Conservation (phyloP, 2,329 filamentous ascomycete species). For the Parastagonospora nodorum region DNA sequence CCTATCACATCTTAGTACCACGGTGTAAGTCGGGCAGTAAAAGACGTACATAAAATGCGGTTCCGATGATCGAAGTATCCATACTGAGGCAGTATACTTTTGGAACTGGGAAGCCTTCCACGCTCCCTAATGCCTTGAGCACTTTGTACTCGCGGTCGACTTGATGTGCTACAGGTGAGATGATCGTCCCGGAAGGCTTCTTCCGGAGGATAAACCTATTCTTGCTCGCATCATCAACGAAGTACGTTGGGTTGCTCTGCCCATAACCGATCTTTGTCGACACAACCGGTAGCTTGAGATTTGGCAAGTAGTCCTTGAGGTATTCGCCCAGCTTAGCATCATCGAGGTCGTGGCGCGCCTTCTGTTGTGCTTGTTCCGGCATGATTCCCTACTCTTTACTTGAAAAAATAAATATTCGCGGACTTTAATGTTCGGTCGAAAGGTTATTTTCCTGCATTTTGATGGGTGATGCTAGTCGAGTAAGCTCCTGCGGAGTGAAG, state of each 20-base stretch:
- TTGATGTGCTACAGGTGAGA: conserved; percentile 91
- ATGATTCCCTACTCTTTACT: conserved; percentile 5
- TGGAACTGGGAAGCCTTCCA: conserved; percentile 84
- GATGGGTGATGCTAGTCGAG: conserved; percentile 3
- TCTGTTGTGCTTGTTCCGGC: conserved; percentile 16
- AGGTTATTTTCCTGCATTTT: background rate
- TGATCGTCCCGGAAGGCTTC: conserved; percentile 88
- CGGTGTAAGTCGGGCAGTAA: background rate
- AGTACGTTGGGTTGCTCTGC: conserved; percentile 96
- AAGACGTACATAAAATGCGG: conserved; percentile 74
- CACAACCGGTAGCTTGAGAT: conserved; percentile 29
- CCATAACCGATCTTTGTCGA: conserved; percentile 84
- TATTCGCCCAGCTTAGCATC: conserved; percentile 36
- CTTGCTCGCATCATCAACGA: conserved; percentile 70
- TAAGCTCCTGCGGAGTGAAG: conserved; percentile 5
- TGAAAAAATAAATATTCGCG: background rate
- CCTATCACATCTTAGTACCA: conserved; percentile 35
- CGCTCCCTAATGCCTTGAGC: conserved; percentile 73
- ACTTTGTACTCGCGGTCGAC: conserved; percentile 94
- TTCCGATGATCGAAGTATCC: conserved; percentile 78
- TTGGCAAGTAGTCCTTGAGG: conserved; percentile 31
- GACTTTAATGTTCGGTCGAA: background rate
- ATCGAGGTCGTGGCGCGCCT: conserved; percentile 35
- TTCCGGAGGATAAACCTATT: conserved; percentile 85
- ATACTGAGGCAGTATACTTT: conserved; percentile 83